Percentiles rank a stretch among this genome's conserved stretches.
Conservation (phyloP, 1,139 yeast genomes). For the Taphrina flavorubra region DNA sequence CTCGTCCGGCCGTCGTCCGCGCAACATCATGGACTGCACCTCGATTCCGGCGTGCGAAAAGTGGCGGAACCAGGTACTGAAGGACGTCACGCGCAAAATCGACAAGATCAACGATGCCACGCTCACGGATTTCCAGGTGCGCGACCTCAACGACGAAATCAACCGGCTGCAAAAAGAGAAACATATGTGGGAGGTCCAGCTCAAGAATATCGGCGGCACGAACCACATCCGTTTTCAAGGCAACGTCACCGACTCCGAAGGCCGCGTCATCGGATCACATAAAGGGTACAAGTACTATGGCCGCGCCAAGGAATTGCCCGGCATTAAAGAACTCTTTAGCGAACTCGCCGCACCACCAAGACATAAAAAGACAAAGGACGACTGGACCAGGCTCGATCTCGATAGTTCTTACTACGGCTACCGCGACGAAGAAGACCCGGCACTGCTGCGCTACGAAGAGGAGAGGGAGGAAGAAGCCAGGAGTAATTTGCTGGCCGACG, state of each 20-base stretch:
- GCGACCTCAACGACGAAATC: slow-evolving; percentile 77
- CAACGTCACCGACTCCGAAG: slow-evolving; percentile 47
- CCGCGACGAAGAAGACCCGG: slow-evolving; percentile 51
- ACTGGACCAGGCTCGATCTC: slow-evolving; percentile 49
- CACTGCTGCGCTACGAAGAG: slow-evolving; percentile 50
- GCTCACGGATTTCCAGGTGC: slow-evolving; percentile 64
- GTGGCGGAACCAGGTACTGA: slow-evolving; percentile 70
- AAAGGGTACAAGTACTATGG: slow-evolving; percentile 80
- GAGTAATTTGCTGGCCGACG: slow-evolving; percentile 41
- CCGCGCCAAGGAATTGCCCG: slow-evolving; percentile 79
- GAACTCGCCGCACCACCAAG: slow-evolving; percentile 47
- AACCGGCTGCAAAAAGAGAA: slow-evolving; percentile 72
- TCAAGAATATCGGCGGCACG: slow-evolving; percentile 72
- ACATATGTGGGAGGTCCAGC: slow-evolving; percentile 77
- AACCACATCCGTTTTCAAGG: slow-evolving; percentile 56
- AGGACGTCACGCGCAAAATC: slow-evolving; percentile 68
- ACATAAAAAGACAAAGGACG: slow-evolving; percentile 42
- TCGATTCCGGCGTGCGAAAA: slow-evolving; percentile 72
- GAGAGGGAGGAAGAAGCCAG: slow-evolving; percentile 48
- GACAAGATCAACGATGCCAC: slow-evolving; percentile 69
- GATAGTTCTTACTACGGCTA: slow-evolving; percentile 60
- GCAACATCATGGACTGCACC: slow-evolving; percentile 61
- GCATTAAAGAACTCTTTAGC: slow-evolving; percentile 63
- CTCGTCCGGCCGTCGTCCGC: slow-evolving; percentile 67
- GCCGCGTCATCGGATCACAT: slow-evolving; percentile 50